Evolutionary conservation across 192 early-diverging fungal genomes (phyloP), one percentile per base, ranked within the genome.

Genomic region (Rhizoclosmatium sp.): DNA sequence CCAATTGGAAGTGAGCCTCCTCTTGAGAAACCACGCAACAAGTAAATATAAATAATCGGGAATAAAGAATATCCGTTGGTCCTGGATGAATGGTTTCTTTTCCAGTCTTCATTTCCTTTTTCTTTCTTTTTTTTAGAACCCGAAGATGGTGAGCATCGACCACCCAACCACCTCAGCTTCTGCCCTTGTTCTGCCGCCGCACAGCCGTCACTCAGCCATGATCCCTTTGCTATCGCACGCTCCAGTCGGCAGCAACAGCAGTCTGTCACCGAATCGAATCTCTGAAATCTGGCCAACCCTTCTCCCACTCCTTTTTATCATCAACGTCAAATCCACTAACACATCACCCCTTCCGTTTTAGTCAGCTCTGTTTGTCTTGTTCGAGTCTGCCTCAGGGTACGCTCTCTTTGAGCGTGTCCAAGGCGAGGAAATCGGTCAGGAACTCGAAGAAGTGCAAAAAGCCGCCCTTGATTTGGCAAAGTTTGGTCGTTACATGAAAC

Each of bases 311-410:
- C 31, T 31, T 31, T 31, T 31, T 31, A 31, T 31, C 31, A 31
- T 31, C 31, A 31, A 31, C 31, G 31, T 31, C 60, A 21, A 23
- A 19, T 31, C 60, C 60, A 62, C 14, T 7, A 19, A 21, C 7
- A 40, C 7, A 31, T 62, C 60, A 62, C 60, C 21, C 60, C 39
- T 49, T 21, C 69, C 42, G 3, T n/a, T 41, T 47, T 68, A 61
- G 72, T 16, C 72, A 62, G 61, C 72, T 10, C 64, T 85, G 70
- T 89, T 85, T 59, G 59, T 99, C 47, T 84, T 99, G 75, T 94
- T 92, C 85, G 98, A 99, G 89, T 93, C 95, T 64, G 93, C 98
- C 60, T 95, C 95, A 23, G 98, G 98, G 74, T 99, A 98, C 85
- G 93, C 95, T 48, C 91, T 99, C 64, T 99, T 97, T 82, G 95